These are phyloP conservation scores for Podaxis sp. DNA, from an alignment of 768 basidiomycete species.

Conservation along the genomic window DNA sequence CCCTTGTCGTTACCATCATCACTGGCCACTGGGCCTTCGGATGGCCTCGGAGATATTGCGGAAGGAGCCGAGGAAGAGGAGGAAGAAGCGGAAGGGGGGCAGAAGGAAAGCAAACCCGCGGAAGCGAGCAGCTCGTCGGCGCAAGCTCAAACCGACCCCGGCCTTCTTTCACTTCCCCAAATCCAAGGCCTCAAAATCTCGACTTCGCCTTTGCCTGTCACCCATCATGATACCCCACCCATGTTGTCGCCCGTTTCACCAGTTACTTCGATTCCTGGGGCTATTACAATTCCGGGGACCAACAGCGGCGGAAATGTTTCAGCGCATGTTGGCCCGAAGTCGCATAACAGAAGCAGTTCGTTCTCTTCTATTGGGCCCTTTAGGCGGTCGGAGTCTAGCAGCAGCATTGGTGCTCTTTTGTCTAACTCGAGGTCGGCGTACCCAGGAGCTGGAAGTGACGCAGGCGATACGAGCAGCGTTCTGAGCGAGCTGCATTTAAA, in stretches of 20 bases:
- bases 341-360: constrained; percentile 12
- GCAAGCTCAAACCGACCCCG: constrained; percentile 19
- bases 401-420: constrained; percentile 23
- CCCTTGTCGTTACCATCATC: constrained; percentile 32
- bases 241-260: constrained; percentile 30
- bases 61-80: constrained; percentile 67
- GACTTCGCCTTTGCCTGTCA: constrained; percentile 37
- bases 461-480: constrained; percentile 18
- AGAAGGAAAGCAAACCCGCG: constrained; percentile 11
- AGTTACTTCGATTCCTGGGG: constrained; percentile 23
- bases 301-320: not conserved
- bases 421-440: constrained; percentile 17
- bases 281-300: constrained; percentile 13
- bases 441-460: constrained; percentile 20
- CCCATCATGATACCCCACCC: constrained; percentile 21
- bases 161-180: constrained; percentile 35
- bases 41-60: constrained; percentile 56
- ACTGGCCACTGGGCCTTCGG: constrained; percentile 35
- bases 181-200: constrained; percentile 61
- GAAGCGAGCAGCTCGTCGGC: constrained; percentile 7
- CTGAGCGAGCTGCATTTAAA: constrained; percentile 11
- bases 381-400: constrained; percentile 33
- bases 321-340: not conserved
- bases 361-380: constrained; percentile 34
- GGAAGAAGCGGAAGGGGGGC: constrained; percentile 24